Evolutionary conservation across 176 grass and related monocot genomes (phyloP).

Genomic region (Bothriochloa decipiens): DNA sequence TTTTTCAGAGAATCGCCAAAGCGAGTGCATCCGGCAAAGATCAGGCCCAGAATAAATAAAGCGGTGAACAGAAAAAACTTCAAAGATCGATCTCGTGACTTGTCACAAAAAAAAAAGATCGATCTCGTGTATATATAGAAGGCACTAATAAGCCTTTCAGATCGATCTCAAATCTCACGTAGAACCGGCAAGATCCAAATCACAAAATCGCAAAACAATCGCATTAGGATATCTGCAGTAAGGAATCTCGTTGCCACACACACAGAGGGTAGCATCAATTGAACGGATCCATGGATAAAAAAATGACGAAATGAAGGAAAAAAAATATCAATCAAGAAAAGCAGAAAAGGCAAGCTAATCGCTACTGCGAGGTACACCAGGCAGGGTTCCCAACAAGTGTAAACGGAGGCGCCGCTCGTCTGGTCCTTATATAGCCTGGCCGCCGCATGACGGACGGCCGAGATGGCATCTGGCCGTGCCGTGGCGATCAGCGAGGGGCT

Average conservation of each 20-base stretch:
- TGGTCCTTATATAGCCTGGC: not conserved
- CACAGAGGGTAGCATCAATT: not conserved
- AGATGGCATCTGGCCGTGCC: not conserved
- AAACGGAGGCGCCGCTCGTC: not conserved
- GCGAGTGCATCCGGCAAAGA: not conserved
- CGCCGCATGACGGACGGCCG: not conserved
- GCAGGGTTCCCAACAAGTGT: not conserved
- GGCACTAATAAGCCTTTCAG: not conserved
- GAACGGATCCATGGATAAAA: not conserved
- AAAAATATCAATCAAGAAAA: not conserved
- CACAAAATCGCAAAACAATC: not conserved
- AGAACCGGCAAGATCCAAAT: not conserved
- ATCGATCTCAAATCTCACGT: not conserved
- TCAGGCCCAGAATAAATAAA: not conserved
- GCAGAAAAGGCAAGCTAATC: not conserved
- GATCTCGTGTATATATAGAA: not conserved
- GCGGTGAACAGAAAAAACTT: not conserved
- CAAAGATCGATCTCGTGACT: not conserved
- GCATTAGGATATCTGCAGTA: not conserved
- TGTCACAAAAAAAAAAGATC: not conserved
- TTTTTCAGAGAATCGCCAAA: not conserved
- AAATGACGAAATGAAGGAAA: not conserved
- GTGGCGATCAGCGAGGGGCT: not conserved
- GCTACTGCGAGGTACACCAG: not conserved
- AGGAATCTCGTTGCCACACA: not conserved